phyloP scores from a whole-genome alignment of 1,139 yeast species.

The Blastobotrys apis region DNA sequence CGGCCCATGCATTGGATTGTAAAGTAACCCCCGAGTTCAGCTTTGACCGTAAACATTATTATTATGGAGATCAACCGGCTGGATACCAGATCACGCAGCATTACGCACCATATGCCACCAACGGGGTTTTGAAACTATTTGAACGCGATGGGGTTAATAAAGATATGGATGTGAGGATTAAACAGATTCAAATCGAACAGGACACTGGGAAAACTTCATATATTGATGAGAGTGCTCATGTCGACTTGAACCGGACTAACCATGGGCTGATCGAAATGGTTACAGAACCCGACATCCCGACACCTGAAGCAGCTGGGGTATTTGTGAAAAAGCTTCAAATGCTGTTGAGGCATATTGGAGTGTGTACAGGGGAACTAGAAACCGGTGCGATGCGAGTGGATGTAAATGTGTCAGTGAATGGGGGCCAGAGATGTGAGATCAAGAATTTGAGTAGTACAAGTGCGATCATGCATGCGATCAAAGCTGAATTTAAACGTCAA shows the following conservation, averaged over 20 bases:
- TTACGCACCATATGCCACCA: constrained; percentile 69
- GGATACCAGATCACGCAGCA: constrained; percentile 96
- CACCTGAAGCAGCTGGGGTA: constrained; percentile 63
- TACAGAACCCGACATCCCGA: constrained; percentile 79
- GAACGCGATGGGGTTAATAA: constrained; percentile 50
- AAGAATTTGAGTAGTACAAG: constrained; percentile 84
- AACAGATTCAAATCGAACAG: constrained; percentile 84
- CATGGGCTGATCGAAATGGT: constrained; percentile 87
- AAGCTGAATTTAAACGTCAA: constrained; percentile 73
- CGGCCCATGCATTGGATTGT: constrained; percentile 69
- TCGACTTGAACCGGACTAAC: constrained; percentile 82
- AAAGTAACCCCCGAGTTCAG: constrained; percentile 52
- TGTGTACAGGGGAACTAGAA: constrained; percentile 88
- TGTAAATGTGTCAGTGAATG: constrained; percentile 77
- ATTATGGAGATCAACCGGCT: constrained; percentile 92
- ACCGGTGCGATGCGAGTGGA: constrained; percentile 95
- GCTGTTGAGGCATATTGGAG: constrained; percentile 59
- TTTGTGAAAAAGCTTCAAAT: constrained; percentile 80
- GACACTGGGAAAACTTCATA: constrained; percentile 87
- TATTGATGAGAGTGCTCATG: constrained; percentile 38
- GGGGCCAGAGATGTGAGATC: constrained; percentile 70
- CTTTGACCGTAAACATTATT: constrained; percentile 92
- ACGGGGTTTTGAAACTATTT: constrained; percentile 53
- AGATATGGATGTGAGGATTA: constrained; percentile 42
- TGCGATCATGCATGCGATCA: constrained; percentile 73